Evolutionary conservation across 2,329 filamentous ascomycete genomes (phyloP).

Genomic region (Aspergillus sp.): DNA sequence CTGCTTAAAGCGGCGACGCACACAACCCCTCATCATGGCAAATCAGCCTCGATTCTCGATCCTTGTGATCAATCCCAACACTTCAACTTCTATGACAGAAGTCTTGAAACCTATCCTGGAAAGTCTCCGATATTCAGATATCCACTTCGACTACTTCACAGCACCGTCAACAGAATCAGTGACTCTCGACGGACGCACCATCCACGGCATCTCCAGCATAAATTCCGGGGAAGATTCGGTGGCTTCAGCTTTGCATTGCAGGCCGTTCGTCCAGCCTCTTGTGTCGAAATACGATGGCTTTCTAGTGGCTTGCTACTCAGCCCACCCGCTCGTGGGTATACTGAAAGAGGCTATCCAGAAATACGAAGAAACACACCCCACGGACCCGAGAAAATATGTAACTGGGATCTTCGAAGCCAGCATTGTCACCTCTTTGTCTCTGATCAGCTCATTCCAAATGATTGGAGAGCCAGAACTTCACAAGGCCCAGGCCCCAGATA

Average conservation of each 20-base stretch:
- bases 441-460: conserved; percentile 39
- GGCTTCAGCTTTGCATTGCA: conserved; percentile 56
- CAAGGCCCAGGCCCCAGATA: conserved; percentile 33
- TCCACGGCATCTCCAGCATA: conserved; percentile 63
- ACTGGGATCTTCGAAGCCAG: conserved; percentile 86
- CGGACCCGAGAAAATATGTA: conserved; percentile 46
- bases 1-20: background rate
- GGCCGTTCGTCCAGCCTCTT: conserved; percentile 46
- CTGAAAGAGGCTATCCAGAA: conserved; percentile 44
- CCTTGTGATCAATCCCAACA: conserved; percentile 42
- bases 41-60: conserved; percentile 20
- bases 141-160: conserved; percentile 35
- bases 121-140: conserved; percentile 28
- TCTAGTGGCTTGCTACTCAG: conserved; percentile 81
- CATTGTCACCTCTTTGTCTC: conserved; percentile 57
- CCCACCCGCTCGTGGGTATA: conserved; percentile 65
- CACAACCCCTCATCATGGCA: conserved; percentile 9
- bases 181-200: conserved; percentile 23
- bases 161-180: conserved; percentile 24
- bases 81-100: conserved; percentile 39
- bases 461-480: conserved; percentile 15
- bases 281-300: conserved; percentile 58
- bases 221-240: conserved; percentile 65
- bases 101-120: conserved; percentile 35
- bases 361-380: conserved; percentile 11